Conservation (phyloP, 2,329 filamentous ascomycete species). For the Neonectria faginata region DNA sequence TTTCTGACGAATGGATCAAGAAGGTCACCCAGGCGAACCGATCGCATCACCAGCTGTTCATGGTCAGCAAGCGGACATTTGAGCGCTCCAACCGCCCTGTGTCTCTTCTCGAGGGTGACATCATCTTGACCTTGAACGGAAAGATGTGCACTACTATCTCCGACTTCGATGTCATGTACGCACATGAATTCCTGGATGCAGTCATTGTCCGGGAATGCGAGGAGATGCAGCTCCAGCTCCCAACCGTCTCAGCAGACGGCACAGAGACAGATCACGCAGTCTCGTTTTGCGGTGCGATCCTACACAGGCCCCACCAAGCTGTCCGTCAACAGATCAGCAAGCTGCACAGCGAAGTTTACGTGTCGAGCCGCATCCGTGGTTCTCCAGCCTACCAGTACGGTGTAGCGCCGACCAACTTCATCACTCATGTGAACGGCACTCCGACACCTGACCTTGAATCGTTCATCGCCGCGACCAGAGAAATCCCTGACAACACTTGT, state of each 20-base stretch:
- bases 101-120: slow-evolving; percentile 87
- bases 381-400: slow-evolving; percentile 91
- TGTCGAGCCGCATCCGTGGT: slow-evolving; percentile 85
- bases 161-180: slow-evolving; percentile 97
- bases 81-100: slow-evolving; percentile 63
- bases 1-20: slow-evolving; percentile 94
- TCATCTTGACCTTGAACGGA: slow-evolving; percentile 90
- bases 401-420: slow-evolving; percentile 95
- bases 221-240: slow-evolving; percentile 80
- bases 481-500: slow-evolving; percentile 96
- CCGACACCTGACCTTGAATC: slow-evolving; percentile 83
- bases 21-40: slow-evolving; percentile 90
- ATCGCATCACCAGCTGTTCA: slow-evolving; percentile 95
- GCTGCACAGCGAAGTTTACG: slow-evolving; percentile 95
- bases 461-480: slow-evolving; percentile 84
- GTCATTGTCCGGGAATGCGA: slow-evolving; percentile 87
- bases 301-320: slow-evolving; percentile 94
- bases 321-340: slow-evolving; percentile 98
- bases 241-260: slow-evolving; percentile 88
- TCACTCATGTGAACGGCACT: slow-evolving; percentile 93
- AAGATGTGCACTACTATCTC: slow-evolving; percentile 93
- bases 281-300: slow-evolving; percentile 92
- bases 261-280: slow-evolving; percentile 93
- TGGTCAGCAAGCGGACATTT: slow-evolving; percentile 91
- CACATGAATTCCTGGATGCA: slow-evolving; percentile 83